Evolutionary conservation across 176 grass and related monocot genomes (phyloP).

Genomic region (Thinopyrum elongatum): DNA sequence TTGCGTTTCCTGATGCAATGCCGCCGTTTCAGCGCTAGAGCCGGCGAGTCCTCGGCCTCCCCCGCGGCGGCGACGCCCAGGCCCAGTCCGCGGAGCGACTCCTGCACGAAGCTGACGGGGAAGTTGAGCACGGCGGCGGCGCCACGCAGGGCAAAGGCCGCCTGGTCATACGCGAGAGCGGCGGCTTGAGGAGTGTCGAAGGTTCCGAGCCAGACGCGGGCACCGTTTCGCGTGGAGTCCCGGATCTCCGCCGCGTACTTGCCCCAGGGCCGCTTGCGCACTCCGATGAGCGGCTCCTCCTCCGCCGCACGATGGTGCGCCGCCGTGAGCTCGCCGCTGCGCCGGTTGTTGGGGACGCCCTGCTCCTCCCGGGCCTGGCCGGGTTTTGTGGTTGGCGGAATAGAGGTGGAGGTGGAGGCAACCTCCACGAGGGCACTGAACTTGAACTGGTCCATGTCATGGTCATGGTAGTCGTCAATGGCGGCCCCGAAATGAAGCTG

Average conservation of each 20-base stretch:
- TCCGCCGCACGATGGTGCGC: background rate
- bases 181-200: slow-evolving; percentile 61
- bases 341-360: no score
- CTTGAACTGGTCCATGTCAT: background rate
- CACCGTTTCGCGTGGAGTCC: slow-evolving; percentile 28
- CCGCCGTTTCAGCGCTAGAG: slow-evolving; percentile 13
- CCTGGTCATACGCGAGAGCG: slow-evolving; percentile 64
- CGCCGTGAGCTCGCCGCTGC: background rate
- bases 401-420: background rate
- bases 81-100: background rate
- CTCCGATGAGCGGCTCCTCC: background rate
- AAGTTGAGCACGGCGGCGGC: slow-evolving; percentile 9
- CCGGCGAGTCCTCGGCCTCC: background rate
- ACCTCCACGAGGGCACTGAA: background rate
- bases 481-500: background rate
- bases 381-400: background rate
- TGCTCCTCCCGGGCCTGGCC: background rate
- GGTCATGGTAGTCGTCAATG: background rate
- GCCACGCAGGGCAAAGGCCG: slow-evolving; percentile 10
- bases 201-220: slow-evolving; percentile 70
- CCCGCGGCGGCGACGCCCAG: background rate
- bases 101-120: background rate
- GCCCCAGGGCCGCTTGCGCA: slow-evolving; percentile 53
- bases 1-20: slow-evolving; percentile 15
- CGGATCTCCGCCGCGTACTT: slow-evolving; percentile 61